Percentiles rank a stretch among this genome's conserved stretches.
phyloP scores from a whole-genome alignment of 2,329 filamentous ascomycete genomes.

The Monascus ruber region DNA sequence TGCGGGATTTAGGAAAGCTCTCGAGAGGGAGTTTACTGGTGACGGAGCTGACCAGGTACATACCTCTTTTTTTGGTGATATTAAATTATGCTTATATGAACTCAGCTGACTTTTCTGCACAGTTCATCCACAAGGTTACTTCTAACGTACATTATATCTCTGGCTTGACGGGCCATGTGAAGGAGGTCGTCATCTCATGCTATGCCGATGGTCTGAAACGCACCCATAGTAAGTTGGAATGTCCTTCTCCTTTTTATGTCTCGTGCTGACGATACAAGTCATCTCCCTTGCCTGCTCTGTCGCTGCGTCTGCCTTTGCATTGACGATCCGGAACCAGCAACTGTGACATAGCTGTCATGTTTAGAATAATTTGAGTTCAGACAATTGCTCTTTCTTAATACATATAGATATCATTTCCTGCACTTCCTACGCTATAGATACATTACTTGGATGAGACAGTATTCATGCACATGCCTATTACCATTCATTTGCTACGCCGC shows the following conservation, averaged over 20 bases:
- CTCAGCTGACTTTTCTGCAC: slow-evolving; percentile 7
- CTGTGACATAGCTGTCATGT: background rate
- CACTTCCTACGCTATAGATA: no score
- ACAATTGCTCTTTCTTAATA: no score
- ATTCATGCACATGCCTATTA: no score
- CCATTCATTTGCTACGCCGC: no score
- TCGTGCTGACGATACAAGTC: background rate
- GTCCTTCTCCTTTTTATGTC: background rate
- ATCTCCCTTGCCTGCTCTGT: background rate
- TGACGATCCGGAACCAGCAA: background rate
- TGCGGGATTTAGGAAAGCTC: slow-evolving; percentile 19
- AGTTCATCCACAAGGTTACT: slow-evolving; percentile 33
- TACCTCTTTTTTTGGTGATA: background rate
- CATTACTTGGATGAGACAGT: no score
- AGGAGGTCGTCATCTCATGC: slow-evolving; percentile 16
- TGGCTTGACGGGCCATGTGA: slow-evolving; percentile 12
- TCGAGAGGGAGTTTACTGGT: slow-evolving; percentile 20
- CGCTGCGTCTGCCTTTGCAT: background rate
- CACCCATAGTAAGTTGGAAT: slow-evolving; percentile 16
- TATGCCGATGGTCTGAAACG: slow-evolving; percentile 17
- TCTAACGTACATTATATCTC: slow-evolving; percentile 32
- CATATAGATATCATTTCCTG: no score
- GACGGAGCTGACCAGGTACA: slow-evolving; percentile 12
- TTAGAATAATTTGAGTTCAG: no score
- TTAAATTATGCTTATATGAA: slow-evolving; percentile 2